These are phyloP conservation scores for Termitomyces sp. DNA, from an alignment of 768 basidiomycete species.

Conservation along the genomic window DNA sequence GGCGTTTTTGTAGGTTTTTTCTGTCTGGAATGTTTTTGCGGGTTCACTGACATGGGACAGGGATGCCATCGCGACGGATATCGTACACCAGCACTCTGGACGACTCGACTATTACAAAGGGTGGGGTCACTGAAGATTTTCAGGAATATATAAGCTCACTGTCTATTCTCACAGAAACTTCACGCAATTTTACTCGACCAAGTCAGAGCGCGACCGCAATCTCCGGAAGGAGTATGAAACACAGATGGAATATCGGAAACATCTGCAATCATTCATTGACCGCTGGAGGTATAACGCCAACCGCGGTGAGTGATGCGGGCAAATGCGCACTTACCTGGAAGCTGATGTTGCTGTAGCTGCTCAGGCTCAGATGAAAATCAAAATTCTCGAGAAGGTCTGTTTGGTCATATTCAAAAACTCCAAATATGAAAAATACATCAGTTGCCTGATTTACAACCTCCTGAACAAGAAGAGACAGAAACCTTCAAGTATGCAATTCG, in stretches of 20 bases:
- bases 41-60: constrained; percentile 24
- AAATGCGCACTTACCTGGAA: not conserved
- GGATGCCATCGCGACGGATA: constrained; percentile 96
- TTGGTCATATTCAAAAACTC: not conserved
- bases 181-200: constrained; percentile 97
- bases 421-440: constrained; percentile 21
- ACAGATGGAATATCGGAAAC: constrained; percentile 92
- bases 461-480: constrained; percentile 89
- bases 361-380: constrained; percentile 78
- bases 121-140: constrained; percentile 26
- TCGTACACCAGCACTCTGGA: constrained; percentile 91
- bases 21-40: not conserved
- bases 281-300: constrained; percentile 98
- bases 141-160: not conserved
- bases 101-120: constrained; percentile 98
- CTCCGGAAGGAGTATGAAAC: constrained; percentile 93
- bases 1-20: constrained; percentile 70
- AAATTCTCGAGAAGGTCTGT: constrained; percentile 67
- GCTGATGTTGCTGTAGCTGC: constrained; percentile 50
- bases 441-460: constrained; percentile 90
- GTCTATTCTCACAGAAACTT: constrained; percentile 62
- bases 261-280: constrained; percentile 97
- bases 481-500: constrained; percentile 64
- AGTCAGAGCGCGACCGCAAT: constrained; percentile 90
- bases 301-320: constrained; percentile 44